phyloP scores from a whole-genome alignment of 768 basidiomycete genomes.

The Serendipita sp. region DNA sequence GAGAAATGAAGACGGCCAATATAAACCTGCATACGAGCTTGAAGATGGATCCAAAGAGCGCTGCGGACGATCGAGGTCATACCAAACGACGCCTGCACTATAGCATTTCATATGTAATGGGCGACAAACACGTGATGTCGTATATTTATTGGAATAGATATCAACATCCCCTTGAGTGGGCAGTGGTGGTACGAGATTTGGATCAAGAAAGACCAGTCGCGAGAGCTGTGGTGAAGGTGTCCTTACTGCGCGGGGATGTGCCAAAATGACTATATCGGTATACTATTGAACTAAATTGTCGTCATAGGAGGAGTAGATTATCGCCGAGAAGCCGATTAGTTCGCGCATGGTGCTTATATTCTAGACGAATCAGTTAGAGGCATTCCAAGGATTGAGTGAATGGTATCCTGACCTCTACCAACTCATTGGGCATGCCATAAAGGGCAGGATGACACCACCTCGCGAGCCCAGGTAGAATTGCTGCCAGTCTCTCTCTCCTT shows the following conservation, averaged over 20 bases:
- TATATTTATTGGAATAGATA: no score
- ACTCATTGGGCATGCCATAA: slow-evolving; percentile 56
- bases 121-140: no score
- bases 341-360: slow-evolving; percentile 35
- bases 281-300: slow-evolving; percentile 18
- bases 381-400: neutral
- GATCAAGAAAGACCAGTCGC: no score
- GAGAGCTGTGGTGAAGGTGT: no score
- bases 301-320: slow-evolving; percentile 55
- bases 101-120: neutral
- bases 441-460: slow-evolving; percentile 60
- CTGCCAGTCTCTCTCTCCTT: slow-evolving; percentile 49
- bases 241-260: no score
- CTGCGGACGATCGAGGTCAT: slow-evolving; percentile 13
- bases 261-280: no score
- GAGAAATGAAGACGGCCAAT: slow-evolving; percentile 22
- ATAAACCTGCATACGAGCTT: slow-evolving; percentile 70
- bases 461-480: slow-evolving; percentile 63
- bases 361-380: neutral
- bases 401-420: slow-evolving; percentile 54
- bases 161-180: no score
- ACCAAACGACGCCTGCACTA: neutral
- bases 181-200: no score
- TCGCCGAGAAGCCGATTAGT: slow-evolving; percentile 51
- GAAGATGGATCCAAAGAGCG: slow-evolving; percentile 59